phyloP scores from a whole-genome alignment of 164 flowering plant species.

The Tetracentron sinense region DNA sequence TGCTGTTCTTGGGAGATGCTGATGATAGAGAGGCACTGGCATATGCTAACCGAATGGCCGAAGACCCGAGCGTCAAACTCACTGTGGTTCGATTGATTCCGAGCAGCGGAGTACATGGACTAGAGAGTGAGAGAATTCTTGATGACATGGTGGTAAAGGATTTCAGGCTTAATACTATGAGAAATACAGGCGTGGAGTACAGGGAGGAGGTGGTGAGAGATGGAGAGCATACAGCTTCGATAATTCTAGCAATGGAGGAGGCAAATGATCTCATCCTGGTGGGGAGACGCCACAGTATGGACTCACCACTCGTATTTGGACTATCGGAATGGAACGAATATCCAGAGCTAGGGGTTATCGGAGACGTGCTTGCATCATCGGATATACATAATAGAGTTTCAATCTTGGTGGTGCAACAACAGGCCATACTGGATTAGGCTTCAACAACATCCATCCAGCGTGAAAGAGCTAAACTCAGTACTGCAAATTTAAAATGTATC shows the following conservation, averaged over 20 bases:
- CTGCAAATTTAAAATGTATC: too few relatives aligned
- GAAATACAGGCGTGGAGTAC: constrained; percentile 15
- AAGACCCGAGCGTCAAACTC: constrained; percentile 1
- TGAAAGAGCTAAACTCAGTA: too few relatives aligned
- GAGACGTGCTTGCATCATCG: constrained; percentile 34
- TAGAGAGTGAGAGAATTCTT: constrained; percentile 13
- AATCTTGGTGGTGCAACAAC: constrained; percentile 40
- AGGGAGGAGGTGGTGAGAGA: constrained; percentile 28
- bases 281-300: constrained; percentile 26
- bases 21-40: neutral
- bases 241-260: constrained; percentile 16
- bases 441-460: too few relatives aligned
- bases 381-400: constrained; percentile 20
- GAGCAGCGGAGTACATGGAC: neutral
- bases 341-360: constrained; percentile 36
- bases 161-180: constrained; percentile 5
- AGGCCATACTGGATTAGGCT: too few relatives aligned
- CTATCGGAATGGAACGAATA: constrained; percentile 22
- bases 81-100: constrained; percentile 11
- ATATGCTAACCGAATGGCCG: constrained; percentile 8
- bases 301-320: constrained; percentile 19
- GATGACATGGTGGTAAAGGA: constrained; percentile 21
- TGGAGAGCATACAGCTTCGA: constrained; percentile 10
- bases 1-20: neutral
- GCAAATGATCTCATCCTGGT: constrained; percentile 29